Percentiles rank a stretch among this genome's conserved stretches.
These are phyloP conservation scores for Monsonia emarginata DNA, from an alignment of 441 rosid genomes.

Conservation along the genomic window DNA sequence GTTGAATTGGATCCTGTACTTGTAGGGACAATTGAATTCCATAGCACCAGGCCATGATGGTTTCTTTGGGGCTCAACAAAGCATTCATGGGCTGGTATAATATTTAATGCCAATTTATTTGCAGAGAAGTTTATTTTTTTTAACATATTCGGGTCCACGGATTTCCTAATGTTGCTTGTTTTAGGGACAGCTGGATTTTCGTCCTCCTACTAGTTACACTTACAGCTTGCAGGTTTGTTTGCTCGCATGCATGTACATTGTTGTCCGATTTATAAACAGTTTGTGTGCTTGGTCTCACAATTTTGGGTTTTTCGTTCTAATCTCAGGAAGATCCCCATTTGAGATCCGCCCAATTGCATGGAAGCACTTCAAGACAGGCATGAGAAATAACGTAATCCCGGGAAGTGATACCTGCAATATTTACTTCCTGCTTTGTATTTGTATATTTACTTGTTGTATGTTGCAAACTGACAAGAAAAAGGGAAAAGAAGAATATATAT, in stretches of 20 bases:
- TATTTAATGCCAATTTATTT: neutral
- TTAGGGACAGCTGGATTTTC: conserved; percentile 62
- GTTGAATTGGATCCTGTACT: conserved; percentile 13
- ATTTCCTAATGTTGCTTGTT: conserved; percentile 11
- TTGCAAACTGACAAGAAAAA: too few relatives aligned
- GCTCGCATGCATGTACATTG: neutral
- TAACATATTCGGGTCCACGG: conserved; percentile 8
- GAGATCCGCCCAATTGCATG: conserved; percentile 50
- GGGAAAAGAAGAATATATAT: too few relatives aligned
- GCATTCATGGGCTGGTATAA: conserved; percentile 45
- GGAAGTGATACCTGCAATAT: neutral
- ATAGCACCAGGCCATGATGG: conserved; percentile 38
- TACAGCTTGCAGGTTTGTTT: conserved; percentile 53
- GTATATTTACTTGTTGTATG: neutral
- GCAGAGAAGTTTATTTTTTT: conserved; percentile 3
- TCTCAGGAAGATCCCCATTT: conserved; percentile 52
- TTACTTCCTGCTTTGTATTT: neutral
- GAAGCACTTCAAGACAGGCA: conserved; percentile 43
- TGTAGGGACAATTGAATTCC: conserved; percentile 47
- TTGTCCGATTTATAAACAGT: neutral
- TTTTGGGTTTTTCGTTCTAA: neutral
- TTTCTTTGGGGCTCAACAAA: conserved; percentile 38
- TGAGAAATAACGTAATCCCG: neutral
- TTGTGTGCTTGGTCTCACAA: neutral
- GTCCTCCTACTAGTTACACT: conserved; percentile 45